A percentile compares a stretch with the other conserved stretches of the same genome.
These are phyloP conservation scores for Mycosphaerella arachidis DNA, from an alignment of 2,329 filamentous ascomycete species.

Conservation along the genomic window DNA sequence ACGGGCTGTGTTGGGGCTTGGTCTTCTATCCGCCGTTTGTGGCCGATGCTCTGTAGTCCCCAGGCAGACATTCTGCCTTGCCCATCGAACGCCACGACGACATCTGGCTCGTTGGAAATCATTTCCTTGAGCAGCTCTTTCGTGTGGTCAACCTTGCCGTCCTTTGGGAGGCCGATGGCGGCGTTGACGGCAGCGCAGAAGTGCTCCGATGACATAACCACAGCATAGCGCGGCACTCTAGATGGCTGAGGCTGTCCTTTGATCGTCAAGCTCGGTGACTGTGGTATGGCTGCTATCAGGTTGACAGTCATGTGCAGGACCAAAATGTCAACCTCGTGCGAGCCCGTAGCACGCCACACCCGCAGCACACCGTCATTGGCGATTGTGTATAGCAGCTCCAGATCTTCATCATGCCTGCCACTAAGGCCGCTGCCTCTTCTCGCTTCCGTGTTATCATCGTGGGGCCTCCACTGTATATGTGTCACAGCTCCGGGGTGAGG, in stretches of 20 bases:
- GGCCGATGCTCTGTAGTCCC: slow-evolving; percentile 82
- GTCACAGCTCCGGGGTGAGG: slow-evolving; percentile 79
- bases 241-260: slow-evolving; percentile 44
- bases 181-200: slow-evolving; percentile 64
- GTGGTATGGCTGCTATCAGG: slow-evolving; percentile 61
- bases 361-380: slow-evolving; percentile 76
- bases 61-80: slow-evolving; percentile 83
- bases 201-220: slow-evolving; percentile 77
- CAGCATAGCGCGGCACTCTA: slow-evolving; percentile 58
- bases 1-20: slow-evolving; percentile 61
- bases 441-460: slow-evolving; percentile 62
- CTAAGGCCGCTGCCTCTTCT: slow-evolving; percentile 26
- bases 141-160: slow-evolving; percentile 58
- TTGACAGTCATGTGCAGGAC: slow-evolving; percentile 79
- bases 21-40: slow-evolving; percentile 51
- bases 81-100: slow-evolving; percentile 82
- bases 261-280: slow-evolving; percentile 37
- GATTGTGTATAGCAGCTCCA: slow-evolving; percentile 86
- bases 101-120: slow-evolving; percentile 77
- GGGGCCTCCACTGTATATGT: slow-evolving; percentile 77
- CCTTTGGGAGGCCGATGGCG: slow-evolving; percentile 41
- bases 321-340: slow-evolving; percentile 65
- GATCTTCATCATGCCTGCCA: slow-evolving; percentile 37
- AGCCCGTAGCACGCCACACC: slow-evolving; percentile 76
- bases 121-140: slow-evolving; percentile 81